Evolutionary conservation across 1,284 basidiomycete genomes (phyloP).

Genomic region (Chalciporus sp.): DNA sequence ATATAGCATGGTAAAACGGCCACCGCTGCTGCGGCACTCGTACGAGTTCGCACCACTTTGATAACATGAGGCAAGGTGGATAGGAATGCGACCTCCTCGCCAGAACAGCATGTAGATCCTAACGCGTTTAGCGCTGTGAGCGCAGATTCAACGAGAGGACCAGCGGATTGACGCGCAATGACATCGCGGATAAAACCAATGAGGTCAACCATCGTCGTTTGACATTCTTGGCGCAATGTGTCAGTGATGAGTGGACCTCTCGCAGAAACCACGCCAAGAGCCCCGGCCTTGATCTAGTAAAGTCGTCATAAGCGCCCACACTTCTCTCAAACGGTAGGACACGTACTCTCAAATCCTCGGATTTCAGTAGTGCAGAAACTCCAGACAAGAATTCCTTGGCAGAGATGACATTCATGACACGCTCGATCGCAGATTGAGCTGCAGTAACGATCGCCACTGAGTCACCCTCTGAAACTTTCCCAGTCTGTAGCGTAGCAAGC

Average conservation of each 20-base stretch:
- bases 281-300: constrained; percentile 60
- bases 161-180: constrained; percentile 45
- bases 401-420: constrained; percentile 60
- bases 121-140: constrained; percentile 64
- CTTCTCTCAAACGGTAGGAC: neutral
- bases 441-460: constrained; percentile 47
- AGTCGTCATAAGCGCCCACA: neutral
- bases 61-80: constrained; percentile 62
- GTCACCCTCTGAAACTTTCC: constrained; percentile 14
- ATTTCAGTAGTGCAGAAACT: constrained; percentile 53
- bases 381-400: constrained; percentile 66
- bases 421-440: constrained; percentile 51
- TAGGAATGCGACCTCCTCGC: constrained; percentile 69
- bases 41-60: constrained; percentile 43
- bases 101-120: constrained; percentile 53
- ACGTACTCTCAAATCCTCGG: constrained; percentile 49
- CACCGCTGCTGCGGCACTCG: constrained; percentile 46
- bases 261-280: constrained; percentile 66
- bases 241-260: constrained; percentile 66
- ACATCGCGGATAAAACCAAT: constrained; percentile 51
- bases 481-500: constrained; percentile 23
- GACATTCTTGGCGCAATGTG: constrained; percentile 56
- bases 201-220: constrained; percentile 53
- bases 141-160: constrained; percentile 44
- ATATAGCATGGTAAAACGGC: constrained; percentile 60